These are phyloP conservation scores for Coemansia sp. DNA, from an alignment of 192 early-diverging fungal genomes.

Conservation along the genomic window DNA sequence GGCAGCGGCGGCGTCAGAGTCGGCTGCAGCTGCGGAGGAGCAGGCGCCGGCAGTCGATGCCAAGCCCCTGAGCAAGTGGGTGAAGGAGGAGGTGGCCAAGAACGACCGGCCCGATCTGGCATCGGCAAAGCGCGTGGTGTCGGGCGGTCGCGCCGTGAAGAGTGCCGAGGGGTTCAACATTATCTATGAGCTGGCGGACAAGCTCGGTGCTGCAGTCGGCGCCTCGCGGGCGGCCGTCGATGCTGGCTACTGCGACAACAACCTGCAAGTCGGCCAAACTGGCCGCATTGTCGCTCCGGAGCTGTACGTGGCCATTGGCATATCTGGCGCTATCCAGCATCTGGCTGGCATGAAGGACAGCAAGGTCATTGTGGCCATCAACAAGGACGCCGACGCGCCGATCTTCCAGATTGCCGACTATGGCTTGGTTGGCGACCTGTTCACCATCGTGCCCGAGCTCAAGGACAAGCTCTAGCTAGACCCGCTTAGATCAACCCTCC, in stretches of 20 bases:
- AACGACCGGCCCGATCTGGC: conserved; percentile 93
- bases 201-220: conserved; percentile 90
- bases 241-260: conserved; percentile 94
- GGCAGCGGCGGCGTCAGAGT: conserved; percentile 52
- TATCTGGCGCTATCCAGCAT: conserved; percentile 96
- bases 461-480: conserved; percentile 85
- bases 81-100: conserved; percentile 86
- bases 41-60: conserved; percentile 63
- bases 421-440: conserved; percentile 92
- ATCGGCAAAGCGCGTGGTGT: conserved; percentile 81
- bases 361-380: conserved; percentile 97
- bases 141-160: conserved; percentile 96
- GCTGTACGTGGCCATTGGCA: conserved; percentile 92
- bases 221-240: conserved; percentile 97
- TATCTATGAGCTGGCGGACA: conserved; percentile 89
- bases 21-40: conserved; percentile 61
- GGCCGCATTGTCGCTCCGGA: conserved; percentile 97
- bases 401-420: conserved; percentile 98
- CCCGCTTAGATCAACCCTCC: too few relatives aligned
- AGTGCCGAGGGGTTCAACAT: conserved; percentile 88
- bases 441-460: conserved; percentile 87
- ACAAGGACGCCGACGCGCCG: conserved; percentile 96
- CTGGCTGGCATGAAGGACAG: conserved; percentile 99
- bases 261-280: conserved; percentile 96
- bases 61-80: conserved; percentile 65